phyloP scores from a whole-genome alignment of 306 rosid species.

The Vigna unguiculata region DNA sequence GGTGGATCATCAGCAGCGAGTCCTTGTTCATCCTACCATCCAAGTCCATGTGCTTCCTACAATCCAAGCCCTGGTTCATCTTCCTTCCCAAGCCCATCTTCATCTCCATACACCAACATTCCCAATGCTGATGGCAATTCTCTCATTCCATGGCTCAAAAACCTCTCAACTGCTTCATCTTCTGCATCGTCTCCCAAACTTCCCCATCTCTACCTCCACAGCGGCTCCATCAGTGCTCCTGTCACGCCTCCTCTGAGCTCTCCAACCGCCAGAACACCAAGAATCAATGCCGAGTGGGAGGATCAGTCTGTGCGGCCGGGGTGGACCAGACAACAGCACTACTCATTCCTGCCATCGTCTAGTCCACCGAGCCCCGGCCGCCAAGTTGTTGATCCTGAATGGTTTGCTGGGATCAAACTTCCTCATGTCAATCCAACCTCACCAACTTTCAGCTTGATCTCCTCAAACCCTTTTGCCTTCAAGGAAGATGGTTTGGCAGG shows the following conservation, averaged over 20 bases:
- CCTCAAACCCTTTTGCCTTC: constrained; percentile 85
- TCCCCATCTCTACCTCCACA: constrained; percentile 66
- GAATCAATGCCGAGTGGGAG: constrained; percentile 70
- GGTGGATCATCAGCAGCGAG: constrained; percentile 80
- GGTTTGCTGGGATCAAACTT: constrained; percentile 84
- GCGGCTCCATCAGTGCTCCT: constrained; percentile 94
- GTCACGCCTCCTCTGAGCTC: constrained; percentile 97
- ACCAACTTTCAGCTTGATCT: constrained; percentile 84
- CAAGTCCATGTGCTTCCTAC: constrained; percentile 84
- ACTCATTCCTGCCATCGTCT: constrained; percentile 76
- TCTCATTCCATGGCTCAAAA: constrained; percentile 94
- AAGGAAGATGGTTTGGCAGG: constrained; percentile 68
- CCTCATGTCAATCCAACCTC: constrained; percentile 79
- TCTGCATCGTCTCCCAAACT: constrained; percentile 80
- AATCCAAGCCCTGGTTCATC: constrained; percentile 95
- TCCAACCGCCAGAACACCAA: constrained; percentile 85
- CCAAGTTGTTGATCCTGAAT: constrained; percentile 76
- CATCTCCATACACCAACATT: constrained; percentile 68
- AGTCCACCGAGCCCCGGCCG: constrained; percentile 92
- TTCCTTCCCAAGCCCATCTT: constrained; percentile 90
- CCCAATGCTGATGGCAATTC: constrained; percentile 71
- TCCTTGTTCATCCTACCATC: constrained; percentile 85
- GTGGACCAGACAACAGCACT: constrained; percentile 67
- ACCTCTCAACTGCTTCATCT: constrained; percentile 85
- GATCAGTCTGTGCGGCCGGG: constrained; percentile 60